Conservation (phyloP, 1,139 yeast genomes). For the Geotrichum fermentans region DNA sequence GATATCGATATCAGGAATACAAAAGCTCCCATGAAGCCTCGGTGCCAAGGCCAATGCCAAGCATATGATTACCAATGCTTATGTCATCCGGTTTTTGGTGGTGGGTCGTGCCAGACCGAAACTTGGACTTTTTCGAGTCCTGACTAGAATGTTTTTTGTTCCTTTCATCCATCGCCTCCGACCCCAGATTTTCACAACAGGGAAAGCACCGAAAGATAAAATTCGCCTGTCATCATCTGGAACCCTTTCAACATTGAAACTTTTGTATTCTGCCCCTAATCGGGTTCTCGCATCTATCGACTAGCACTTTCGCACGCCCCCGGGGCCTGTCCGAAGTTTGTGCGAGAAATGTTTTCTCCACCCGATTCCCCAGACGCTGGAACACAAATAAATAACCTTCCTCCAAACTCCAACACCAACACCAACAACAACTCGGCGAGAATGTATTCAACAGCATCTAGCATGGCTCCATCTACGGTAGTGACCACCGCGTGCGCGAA, state of each 20-base stretch:
- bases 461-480: neutral
- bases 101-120: neutral
- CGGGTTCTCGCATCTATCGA: neutral
- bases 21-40: too few relatives aligned
- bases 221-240: neutral
- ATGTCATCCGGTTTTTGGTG: neutral
- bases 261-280: neutral
- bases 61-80: neutral
- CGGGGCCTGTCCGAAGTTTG: slow-evolving; percentile 1
- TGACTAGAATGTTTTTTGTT: neutral
- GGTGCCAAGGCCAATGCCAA: neutral
- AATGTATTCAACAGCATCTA: neutral
- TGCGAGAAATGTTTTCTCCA: neutral
- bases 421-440: neutral
- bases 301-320: neutral
- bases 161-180: neutral
- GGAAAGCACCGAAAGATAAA: too few relatives aligned
- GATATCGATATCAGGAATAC: too few relatives aligned
- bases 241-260: neutral
- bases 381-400: neutral
- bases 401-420: neutral
- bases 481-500: neutral
- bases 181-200: neutral
- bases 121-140: neutral
- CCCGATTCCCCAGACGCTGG: slow-evolving; percentile 9